Percentiles rank a stretch among this genome's conserved stretches.
phyloP scores from a whole-genome alignment of 108 stramenopile species.

The Discostella stelligeroides region DNA sequence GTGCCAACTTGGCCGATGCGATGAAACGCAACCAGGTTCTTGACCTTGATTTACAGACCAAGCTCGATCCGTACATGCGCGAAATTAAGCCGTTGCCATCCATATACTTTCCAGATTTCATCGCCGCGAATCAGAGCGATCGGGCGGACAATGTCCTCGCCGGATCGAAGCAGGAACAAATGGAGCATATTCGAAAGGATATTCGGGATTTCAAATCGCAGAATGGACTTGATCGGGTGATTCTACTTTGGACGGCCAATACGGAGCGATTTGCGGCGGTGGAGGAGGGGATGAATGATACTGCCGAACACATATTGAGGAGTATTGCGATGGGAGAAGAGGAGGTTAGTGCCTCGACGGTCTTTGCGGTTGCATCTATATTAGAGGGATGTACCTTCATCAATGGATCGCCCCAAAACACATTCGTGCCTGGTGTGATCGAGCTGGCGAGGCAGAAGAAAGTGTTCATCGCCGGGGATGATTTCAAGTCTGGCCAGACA shows the following conservation, averaged over 20 bases:
- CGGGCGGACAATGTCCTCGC: conserved; percentile 94
- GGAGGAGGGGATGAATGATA: conserved; percentile 94
- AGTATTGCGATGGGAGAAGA: conserved; percentile 90
- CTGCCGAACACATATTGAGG: conserved; percentile 83
- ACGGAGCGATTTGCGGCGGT: conserved; percentile 96
- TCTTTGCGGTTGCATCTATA: conserved; percentile 96
- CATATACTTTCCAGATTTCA: conserved; percentile 96
- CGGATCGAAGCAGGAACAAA: conserved; percentile 93
- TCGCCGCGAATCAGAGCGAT: conserved; percentile 97
- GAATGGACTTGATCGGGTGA: conserved; percentile 91
- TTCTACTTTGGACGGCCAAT: conserved; percentile 98
- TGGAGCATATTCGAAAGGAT: conserved; percentile 91
- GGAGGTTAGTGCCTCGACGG: conserved; percentile 94
- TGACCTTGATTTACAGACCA: conserved; percentile 89
- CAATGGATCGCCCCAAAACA: conserved; percentile 99
- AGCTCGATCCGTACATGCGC: conserved; percentile 92
- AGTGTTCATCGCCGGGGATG: conserved; percentile 96
- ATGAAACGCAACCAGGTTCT: conserved; percentile 92
- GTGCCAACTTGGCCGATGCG: conserved; percentile 89
- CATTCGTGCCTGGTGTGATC: conserved; percentile 97
- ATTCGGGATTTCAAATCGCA: conserved; percentile 92
- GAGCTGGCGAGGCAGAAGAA: conserved; percentile 84
- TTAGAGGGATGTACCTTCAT: conserved; percentile 96
- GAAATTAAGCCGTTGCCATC: conserved; percentile 88
- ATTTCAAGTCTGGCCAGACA: conserved; percentile 99